A percentile compares a stretch with the other conserved stretches of the same genome.
These are phyloP conservation scores for Cercophora scortea DNA, from an alignment of 495 filamentous ascomycete genomes.

Conservation along the genomic window DNA sequence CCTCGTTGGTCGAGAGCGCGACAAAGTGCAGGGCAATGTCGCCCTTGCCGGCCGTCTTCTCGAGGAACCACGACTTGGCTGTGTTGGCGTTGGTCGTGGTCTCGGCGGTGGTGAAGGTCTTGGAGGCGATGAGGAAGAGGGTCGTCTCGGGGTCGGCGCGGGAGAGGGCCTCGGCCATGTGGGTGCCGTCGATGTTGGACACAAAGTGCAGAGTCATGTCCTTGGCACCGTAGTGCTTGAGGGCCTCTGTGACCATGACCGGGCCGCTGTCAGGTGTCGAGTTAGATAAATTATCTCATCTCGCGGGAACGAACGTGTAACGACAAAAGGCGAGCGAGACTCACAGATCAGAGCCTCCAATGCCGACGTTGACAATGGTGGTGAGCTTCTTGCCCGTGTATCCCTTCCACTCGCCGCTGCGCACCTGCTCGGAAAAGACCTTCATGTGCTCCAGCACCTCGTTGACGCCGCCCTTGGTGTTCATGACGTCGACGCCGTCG, in stretches of 20 bases:
- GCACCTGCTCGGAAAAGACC: constrained; percentile 88
- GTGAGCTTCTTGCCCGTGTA: constrained; percentile 97
- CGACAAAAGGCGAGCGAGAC: too few species aligned
- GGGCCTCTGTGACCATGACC: constrained; percentile 95
- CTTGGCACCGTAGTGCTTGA: constrained; percentile 85
- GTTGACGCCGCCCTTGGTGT: constrained; percentile 63
- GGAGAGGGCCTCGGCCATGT: constrained; percentile 89
- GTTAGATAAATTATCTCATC: neutral
- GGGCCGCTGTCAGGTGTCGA: constrained; percentile 61
- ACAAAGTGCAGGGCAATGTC: constrained; percentile 99
- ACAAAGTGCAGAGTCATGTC: constrained; percentile 91
- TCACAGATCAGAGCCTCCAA: constrained; percentile 96
- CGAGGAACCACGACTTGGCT: constrained; percentile 92
- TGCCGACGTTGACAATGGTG: constrained; percentile 95
- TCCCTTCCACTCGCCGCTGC: constrained; percentile 95
- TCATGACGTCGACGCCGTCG: constrained; percentile 90
- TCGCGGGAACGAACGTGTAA: too few species aligned
- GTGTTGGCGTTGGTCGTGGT: constrained; percentile 94
- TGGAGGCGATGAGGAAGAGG: constrained; percentile 94
- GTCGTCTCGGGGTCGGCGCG: constrained; percentile 91
- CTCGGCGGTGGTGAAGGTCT: constrained; percentile 99
- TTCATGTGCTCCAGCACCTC: constrained; percentile 92
- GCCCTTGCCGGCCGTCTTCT: constrained; percentile 62
- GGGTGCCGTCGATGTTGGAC: constrained; percentile 98
- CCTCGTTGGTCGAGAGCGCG: constrained; percentile 91